phyloP scores from a whole-genome alignment of 2,329 filamentous ascomycete genomes.

The Purpureocillium takamizusanense region DNA sequence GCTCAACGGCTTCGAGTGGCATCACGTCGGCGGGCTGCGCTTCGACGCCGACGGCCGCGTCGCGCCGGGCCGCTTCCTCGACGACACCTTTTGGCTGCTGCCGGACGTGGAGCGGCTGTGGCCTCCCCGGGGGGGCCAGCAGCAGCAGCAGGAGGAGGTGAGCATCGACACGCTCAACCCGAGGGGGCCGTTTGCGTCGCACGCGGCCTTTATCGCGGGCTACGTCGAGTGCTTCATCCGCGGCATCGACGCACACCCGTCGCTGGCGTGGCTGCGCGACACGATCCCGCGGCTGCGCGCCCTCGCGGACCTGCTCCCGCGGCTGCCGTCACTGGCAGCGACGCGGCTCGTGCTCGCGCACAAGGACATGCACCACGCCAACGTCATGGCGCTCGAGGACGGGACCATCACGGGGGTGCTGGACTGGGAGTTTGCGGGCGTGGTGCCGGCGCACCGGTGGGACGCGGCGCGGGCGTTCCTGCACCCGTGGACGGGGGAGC shows the following conservation, averaged over 20 bases:
- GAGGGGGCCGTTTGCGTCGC: conserved; percentile 14
- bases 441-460: conserved; percentile 25
- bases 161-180: conserved; percentile 16
- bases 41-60: conserved; percentile 7
- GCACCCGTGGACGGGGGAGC: conserved; percentile 16
- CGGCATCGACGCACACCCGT: conserved; percentile 15
- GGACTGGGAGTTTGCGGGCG: conserved; percentile 27
- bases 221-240: conserved; percentile 16
- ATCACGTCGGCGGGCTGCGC: conserved; percentile 16
- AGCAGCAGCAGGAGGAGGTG: too few species aligned
- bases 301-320: conserved; percentile 10
- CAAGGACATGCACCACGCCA: conserved; percentile 27
- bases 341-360: conserved; percentile 19
- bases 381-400: conserved; percentile 21
- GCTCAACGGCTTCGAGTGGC: conserved; percentile 16
- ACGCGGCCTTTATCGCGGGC: conserved; percentile 15
- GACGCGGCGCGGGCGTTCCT: conserved; percentile 24
- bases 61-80: conserved; percentile 17
- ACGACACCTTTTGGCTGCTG: conserved; percentile 26
- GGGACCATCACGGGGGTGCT: conserved; percentile 20
- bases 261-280: conserved; percentile 16
- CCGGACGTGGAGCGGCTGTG: conserved; percentile 20
- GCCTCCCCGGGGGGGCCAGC: too few species aligned
- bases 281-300: conserved; percentile 16
- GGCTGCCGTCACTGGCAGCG: conserved; percentile 5